Evolutionary conservation across 176 grass and related monocot species (phyloP), one percentile per base, ranked within the genome.

Genomic region (Dactylis glomerata): DNA sequence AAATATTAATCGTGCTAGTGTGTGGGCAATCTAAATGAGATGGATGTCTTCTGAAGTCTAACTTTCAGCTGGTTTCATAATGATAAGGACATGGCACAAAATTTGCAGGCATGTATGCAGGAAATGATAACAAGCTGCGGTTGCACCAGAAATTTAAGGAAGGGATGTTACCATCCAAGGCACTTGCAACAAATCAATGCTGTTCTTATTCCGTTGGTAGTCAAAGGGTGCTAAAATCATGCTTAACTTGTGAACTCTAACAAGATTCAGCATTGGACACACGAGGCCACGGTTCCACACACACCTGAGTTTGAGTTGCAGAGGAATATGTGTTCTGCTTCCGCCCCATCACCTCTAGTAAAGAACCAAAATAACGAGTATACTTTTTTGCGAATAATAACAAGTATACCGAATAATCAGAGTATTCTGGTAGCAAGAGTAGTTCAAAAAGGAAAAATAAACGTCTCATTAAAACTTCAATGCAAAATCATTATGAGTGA

Each of bases 21-120:
- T 9, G 55, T 88, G 56, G 49, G 40, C 17, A 50, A 61, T 78
- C 86, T 31, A 17, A 40, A 78, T 79, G 65, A 33, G 31, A 88
- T 61, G 40, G 30, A 20, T 14, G 44, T 50, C n/a, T 88, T 83
- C 31, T 88, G 38, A 61, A 50, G 38, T 65, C 12, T 78, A 40
- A 51, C 30, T 72, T 78, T 71, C 1, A 42, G 41, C 10, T 42
- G 41, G 6, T 42, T 42, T 42, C 41, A 42, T 42, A 42, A 42
- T 42, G 41, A 42, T 42, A 42, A 42, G 55, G n/a, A 58, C 23
- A 17, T 83, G 76, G 26, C n/a, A 62, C 5, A 76, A 28, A 61
- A 11, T 40, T 40, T 69, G 24, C 11, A 81, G 8, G 28, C 30
- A 3, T 77, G 49, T 37, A 49, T 83, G 8, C 59, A 59, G 57